phyloP scores from a whole-genome alignment of 1,284 basidiomycete genomes.

The Tetrapyrgos nigripes region DNA sequence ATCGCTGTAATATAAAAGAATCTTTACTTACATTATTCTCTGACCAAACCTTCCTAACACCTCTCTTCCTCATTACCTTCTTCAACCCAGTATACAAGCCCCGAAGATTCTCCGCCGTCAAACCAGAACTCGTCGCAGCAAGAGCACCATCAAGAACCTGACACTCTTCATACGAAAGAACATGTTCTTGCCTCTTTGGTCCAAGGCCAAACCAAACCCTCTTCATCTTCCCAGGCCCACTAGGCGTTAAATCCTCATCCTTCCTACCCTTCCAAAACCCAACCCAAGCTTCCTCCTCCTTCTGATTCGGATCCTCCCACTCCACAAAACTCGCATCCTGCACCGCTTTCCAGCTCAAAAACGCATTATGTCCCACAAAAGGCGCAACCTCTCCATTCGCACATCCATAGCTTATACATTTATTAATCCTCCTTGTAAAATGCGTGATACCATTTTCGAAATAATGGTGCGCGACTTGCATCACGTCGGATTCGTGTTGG shows the following conservation, averaged over 20 bases:
- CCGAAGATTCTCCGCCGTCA: background rate
- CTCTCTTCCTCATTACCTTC: background rate
- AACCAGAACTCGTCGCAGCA: background rate
- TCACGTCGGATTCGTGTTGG: conserved; percentile 82
- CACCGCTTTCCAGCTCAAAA: conserved; percentile 83
- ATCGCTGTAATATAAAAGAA: too few relatives aligned
- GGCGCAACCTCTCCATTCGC: conserved; percentile 59
- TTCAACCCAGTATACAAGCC: background rate
- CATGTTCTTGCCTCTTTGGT: conserved; percentile 18
- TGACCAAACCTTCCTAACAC: conserved; percentile 77
- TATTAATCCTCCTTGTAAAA: conserved; percentile 76
- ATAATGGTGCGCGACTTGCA: conserved; percentile 83
- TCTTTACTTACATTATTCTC: conserved; percentile 84
- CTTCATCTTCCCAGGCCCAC: too few relatives aligned
- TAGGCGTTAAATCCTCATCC: background rate
- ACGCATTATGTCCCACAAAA: conserved; percentile 90
- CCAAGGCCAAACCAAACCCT: background rate
- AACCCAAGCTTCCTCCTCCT: background rate
- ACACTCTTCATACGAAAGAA: background rate
- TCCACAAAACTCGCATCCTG: conserved; percentile 83
- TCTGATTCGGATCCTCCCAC: conserved; percentile 53
- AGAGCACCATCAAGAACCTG: background rate
- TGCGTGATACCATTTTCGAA: conserved; percentile 87
- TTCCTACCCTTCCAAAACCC: background rate
- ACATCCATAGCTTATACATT: conserved; percentile 43